A percentile compares a stretch with the other conserved stretches of the same genome.
These are phyloP conservation scores for Smallanthus sonchifolius DNA, from an alignment of 129 eudicot species.

Conservation along the genomic window DNA sequence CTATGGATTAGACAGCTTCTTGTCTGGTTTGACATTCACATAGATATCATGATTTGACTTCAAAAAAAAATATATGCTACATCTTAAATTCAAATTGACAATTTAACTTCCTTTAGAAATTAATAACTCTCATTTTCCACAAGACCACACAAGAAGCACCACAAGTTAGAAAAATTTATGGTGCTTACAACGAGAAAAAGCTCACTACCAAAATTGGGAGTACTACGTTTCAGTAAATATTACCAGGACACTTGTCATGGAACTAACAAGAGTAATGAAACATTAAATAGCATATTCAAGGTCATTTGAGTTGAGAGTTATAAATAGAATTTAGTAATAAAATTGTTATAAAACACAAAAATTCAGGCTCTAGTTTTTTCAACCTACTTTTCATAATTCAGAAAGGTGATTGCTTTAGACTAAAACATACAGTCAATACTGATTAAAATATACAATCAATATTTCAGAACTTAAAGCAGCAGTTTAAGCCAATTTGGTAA, in stretches of 20 bases:
- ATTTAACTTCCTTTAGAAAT: neutral
- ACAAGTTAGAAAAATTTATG: neutral
- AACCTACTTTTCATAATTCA: neutral
- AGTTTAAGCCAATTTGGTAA: neutral
- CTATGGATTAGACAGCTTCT: neutral
- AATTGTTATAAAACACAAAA: neutral
- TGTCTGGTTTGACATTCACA: neutral
- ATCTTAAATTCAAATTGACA: neutral
- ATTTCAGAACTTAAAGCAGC: neutral
- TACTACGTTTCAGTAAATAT: neutral
- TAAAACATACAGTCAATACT: neutral
- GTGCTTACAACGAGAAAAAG: neutral
- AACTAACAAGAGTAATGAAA: neutral
- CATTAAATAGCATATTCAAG: neutral
- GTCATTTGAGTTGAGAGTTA: neutral
- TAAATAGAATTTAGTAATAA: neutral
- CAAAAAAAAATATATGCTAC: neutral
- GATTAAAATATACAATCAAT: neutral
- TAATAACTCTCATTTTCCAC: neutral
- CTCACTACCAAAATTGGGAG: neutral
- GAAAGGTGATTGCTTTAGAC: constrained; percentile 4
- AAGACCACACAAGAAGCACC: neutral
- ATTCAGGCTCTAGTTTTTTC: neutral
- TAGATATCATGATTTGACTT: neutral
- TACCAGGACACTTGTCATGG: neutral